phyloP scores from a whole-genome alignment of 176 grass and related monocot species.

The Oryza coarctata region DNA sequence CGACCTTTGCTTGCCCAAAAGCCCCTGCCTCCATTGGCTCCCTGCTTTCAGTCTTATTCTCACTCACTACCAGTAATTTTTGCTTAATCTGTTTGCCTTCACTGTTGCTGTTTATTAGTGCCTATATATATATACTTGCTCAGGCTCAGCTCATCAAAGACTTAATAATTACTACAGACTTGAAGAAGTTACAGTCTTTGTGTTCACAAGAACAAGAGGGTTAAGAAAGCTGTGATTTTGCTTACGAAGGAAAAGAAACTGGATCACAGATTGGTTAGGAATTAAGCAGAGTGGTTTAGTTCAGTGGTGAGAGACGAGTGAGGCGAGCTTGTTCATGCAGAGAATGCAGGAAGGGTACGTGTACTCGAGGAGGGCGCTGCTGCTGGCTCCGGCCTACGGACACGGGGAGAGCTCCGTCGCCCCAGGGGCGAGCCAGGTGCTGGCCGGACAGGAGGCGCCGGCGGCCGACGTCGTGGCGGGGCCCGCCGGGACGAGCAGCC shows the following conservation, averaged over 20 bases:
- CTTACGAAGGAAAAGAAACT: no score
- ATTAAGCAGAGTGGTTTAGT: background rate
- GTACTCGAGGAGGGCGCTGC: slow-evolving; percentile 56
- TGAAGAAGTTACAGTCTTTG: background rate
- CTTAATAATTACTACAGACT: slow-evolving; percentile 10
- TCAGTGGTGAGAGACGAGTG: background rate
- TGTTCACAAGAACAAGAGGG: background rate
- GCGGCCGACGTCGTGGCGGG: background rate
- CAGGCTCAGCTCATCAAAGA: slow-evolving; percentile 10
- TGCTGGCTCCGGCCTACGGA: slow-evolving; percentile 41
- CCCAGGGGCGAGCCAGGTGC: slow-evolving; percentile 13
- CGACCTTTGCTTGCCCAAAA: background rate
- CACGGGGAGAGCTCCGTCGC: slow-evolving; percentile 27
- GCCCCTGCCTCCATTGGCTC: slow-evolving; percentile 25
- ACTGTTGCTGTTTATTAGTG: background rate
- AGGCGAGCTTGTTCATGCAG: background rate
- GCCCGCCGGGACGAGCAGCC: slow-evolving; percentile 14
- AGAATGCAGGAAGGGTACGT: slow-evolving; percentile 17
- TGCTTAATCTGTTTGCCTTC: background rate
- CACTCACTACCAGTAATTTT: background rate
- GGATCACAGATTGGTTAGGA: background rate
- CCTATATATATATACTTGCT: slow-evolving; percentile 41
- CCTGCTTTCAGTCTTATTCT: slow-evolving; percentile 5
- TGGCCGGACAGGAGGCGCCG: slow-evolving; percentile 6
- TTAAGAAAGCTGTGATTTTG: background rate